phyloP scores from a whole-genome alignment of 148 eudicot species.

The Persicaria tinctoria region DNA sequence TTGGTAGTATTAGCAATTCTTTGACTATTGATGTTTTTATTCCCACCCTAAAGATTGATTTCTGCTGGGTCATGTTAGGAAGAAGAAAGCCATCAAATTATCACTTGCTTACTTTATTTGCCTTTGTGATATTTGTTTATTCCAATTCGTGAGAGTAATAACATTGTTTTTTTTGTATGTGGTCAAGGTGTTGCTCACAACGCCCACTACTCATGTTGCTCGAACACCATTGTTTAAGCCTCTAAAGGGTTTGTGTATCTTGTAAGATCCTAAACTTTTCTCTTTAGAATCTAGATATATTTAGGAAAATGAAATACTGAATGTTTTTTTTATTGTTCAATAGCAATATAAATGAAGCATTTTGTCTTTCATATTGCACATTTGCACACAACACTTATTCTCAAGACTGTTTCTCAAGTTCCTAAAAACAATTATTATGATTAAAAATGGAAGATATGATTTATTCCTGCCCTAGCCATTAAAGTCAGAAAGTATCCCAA shows the following conservation, averaged over 20 bases:
- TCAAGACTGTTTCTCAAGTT: no score
- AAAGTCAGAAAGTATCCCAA: no score
- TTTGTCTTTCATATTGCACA: no score
- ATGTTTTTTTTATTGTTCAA: background rate
- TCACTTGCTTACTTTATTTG: no score
- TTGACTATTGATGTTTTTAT: background rate
- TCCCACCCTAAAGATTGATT: background rate
- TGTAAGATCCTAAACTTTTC: no score
- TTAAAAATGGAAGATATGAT: no score
- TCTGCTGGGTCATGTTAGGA: background rate
- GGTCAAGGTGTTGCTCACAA: constrained; percentile 37
- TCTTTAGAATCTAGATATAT: constrained; percentile 23
- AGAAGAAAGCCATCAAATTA: no score
- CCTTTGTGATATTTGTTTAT: background rate
- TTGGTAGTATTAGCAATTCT: constrained; percentile 33
- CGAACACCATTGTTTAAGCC: constrained; percentile 88
- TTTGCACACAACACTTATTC: no score
- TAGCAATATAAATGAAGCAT: no score
- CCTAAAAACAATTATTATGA: no score
- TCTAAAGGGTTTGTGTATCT: constrained; percentile 90
- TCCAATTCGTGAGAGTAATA: background rate
- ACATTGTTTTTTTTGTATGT: background rate
- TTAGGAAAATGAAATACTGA: background rate
- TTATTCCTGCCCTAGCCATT: no score
- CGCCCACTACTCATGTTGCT: constrained; percentile 82